Evolutionary conservation across 202 grass and related monocot species (phyloP), one percentile per base, ranked within the genome.

Genomic region (Dendrocalamus latiflorus): DNA sequence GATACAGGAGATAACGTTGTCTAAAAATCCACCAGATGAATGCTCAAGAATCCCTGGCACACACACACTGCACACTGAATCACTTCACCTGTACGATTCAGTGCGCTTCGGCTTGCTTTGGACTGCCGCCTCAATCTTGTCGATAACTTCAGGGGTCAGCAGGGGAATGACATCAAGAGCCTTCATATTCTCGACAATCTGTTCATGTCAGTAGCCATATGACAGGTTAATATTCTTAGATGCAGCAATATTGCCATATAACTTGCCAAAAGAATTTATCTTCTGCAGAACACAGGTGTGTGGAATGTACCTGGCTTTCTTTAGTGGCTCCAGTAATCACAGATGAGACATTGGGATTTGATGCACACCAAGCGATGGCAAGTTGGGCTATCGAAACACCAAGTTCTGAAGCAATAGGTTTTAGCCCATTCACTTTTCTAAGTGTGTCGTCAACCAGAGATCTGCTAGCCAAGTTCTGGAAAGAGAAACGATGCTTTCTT

Each of bases 141-240:
- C 88, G 13, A 95, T 9, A 58, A 99, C 82, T 55, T 99, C 86
- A 3, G 96, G 93, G 9, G 96, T 99, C 66, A 99, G 87, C 76
- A 87, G 67, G 3, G 96, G 93, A 69, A 99, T 68, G 61, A 80
- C 83, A 21, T 99, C 96, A 9, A 99, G 86, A 76, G 96, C 96
- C 88, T 93, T 99, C 89, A 99, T 93, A 37, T 99, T 99, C 85
- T 99, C 96, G 0, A 87, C 72, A 48, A 99, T 99, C 96, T 99
- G 87, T 72, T 78, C n/a, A 73, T 41, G 22, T 1, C n/a, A 56
- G 20, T 69, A 59, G n/a, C 22, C 77, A 51, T 28, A 41, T 1
- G 26, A 65, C 20, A 11, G 25, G 26, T 55, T 59, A 74, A 9
- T 30, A 34, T 76, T 64, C 8, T 5, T 28, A 8, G 16, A 43